Conservation (phyloP, 129 eudicot genomes). For the Lonicera japonica region DNA sequence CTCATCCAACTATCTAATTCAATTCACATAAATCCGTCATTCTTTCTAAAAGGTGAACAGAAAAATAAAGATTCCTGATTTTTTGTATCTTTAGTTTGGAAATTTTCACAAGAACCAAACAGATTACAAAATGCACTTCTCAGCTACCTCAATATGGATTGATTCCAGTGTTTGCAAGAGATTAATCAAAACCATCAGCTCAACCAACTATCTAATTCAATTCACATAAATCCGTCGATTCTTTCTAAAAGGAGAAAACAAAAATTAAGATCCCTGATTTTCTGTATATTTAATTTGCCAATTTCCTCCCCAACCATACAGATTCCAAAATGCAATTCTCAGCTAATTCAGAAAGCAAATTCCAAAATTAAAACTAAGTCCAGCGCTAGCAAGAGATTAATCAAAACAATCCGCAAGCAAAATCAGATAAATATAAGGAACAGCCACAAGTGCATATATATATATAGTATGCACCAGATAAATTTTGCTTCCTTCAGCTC, state of each 20-base stretch:
- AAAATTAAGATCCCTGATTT: neutral
- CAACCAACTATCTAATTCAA: neutral
- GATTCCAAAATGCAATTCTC: neutral
- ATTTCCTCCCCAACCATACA: neutral
- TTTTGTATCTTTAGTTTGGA: no score
- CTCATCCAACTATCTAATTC: neutral
- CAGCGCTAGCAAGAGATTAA: no score
- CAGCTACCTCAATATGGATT: neutral
- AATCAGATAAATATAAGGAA: neutral
- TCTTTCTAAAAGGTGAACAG: no score
- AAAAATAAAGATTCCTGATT: neutral
- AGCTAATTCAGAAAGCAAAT: neutral
- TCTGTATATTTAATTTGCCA: neutral
- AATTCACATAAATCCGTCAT: neutral
- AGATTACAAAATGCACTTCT: neutral
- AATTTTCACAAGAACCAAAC: slow-evolving; percentile 1
- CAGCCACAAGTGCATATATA: neutral
- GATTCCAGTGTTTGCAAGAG: no score
- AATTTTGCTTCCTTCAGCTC: slow-evolving; percentile 78
- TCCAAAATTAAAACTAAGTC: neutral
- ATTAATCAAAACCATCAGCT: no score
- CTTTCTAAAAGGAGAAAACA: no score
- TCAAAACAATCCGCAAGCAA: neutral
- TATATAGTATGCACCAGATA: slow-evolving; percentile 44
- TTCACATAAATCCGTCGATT: neutral